phyloP scores from a whole-genome alignment of 2,329 filamentous ascomycete genomes.

The Talaromyces rugulosus region DNA sequence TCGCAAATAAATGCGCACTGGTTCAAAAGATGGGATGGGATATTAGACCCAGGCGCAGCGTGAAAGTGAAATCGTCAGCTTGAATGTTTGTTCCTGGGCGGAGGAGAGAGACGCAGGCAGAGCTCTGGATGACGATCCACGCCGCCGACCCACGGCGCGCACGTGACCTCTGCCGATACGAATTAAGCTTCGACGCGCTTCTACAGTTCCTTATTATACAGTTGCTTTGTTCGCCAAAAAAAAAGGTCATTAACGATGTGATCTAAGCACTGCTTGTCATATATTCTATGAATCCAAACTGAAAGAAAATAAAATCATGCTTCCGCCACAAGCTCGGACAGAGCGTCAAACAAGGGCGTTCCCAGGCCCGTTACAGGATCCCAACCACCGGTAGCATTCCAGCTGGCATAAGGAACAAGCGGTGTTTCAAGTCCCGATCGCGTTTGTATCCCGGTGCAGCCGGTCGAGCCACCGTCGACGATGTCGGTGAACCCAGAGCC shows the following conservation, averaged over 20 bases:
- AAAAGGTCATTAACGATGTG: background rate
- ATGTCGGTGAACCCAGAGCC: conserved; percentile 47
- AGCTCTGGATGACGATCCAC: background rate
- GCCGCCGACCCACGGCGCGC: background rate
- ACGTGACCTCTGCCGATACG: background rate
- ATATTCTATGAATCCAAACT: background rate
- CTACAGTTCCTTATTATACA: background rate
- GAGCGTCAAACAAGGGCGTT: conserved; percentile 24
- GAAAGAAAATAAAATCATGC: conserved; percentile 1
- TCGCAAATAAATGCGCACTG: background rate
- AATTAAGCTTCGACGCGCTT: background rate
- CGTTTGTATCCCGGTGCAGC: conserved; percentile 37
- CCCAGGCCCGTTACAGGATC: conserved; percentile 40
- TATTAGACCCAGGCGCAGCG: background rate
- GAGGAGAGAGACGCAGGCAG: background rate
- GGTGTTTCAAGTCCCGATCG: conserved; percentile 32
- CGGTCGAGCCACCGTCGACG: conserved; percentile 42
- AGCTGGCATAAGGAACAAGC: conserved; percentile 43
- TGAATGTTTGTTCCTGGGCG: background rate
- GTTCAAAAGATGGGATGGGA: background rate
- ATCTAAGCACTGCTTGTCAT: background rate
- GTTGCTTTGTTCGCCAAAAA: background rate
- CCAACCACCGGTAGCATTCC: conserved; percentile 46
- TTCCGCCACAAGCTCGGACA: conserved; percentile 16
- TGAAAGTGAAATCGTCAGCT: background rate